Evolutionary conservation across 2,329 filamentous ascomycete genomes (phyloP).

Genomic region (Phoma herbarum): DNA sequence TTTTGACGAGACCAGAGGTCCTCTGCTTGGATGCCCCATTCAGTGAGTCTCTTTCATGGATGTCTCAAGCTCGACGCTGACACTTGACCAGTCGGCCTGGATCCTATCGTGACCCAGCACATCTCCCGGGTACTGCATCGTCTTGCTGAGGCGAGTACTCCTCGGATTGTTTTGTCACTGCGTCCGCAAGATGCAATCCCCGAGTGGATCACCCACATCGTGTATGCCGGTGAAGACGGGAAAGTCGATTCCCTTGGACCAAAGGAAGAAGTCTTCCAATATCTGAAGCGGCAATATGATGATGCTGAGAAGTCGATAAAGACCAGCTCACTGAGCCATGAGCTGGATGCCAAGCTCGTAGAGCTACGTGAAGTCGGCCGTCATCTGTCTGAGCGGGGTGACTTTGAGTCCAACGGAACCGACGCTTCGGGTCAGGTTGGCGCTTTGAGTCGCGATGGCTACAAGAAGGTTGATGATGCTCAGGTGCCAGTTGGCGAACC

Average conservation of each 20-base stretch:
- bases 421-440: conserved; percentile 7
- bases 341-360: conserved; percentile 30
- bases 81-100: conserved; percentile 74
- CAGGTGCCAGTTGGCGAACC: conserved; percentile 64
- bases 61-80: conserved; percentile 1
- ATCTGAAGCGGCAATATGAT: conserved; percentile 44
- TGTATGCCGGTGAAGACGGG: conserved; percentile 74
- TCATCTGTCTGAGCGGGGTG: conserved; percentile 40
- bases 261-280: conserved; percentile 68
- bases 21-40: conserved; percentile 88
- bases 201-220: conserved; percentile 86
- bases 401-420: conserved; percentile 32
- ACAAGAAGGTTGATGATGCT: conserved; percentile 33
- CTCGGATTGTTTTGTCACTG: conserved; percentile 78
- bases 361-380: conserved; percentile 41
- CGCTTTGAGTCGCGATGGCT: conserved; percentile 45
- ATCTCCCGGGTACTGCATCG: conserved; percentile 75
- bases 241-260: conserved; percentile 71
- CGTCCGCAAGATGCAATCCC: conserved; percentile 88
- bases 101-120: conserved; percentile 78
- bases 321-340: conserved; percentile 3
- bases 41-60: conserved; percentile 57
- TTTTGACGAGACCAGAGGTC: conserved; percentile 80
- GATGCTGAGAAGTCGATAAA: conserved; percentile 45
- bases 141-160: conserved; percentile 71